These are phyloP conservation scores for Cytospora leucostoma DNA, from an alignment of 2,329 filamentous ascomycete species.

Conservation along the genomic window DNA sequence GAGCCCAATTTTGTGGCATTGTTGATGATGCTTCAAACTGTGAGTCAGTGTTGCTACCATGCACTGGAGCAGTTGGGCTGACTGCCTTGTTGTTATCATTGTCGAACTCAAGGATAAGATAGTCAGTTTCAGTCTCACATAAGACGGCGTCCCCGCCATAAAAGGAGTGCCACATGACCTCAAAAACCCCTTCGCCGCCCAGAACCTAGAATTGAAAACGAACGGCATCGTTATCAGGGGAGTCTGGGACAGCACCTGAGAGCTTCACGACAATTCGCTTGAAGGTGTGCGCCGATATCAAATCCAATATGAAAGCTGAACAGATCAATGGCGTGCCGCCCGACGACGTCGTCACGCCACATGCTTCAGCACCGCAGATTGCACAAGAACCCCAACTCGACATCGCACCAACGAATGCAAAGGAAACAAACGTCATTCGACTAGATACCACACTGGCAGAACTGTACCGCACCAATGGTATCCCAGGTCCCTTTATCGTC, in stretches of 20 bases:
- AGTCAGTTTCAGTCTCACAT: not conserved
- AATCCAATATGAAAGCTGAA: conserved; percentile 9
- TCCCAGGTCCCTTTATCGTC: conserved; percentile 30
- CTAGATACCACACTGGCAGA: conserved; percentile 32
- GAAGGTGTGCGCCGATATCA: not conserved
- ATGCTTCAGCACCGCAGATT: conserved; percentile 13
- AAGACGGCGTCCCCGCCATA: not conserved
- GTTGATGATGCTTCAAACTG: too few relatives aligned
- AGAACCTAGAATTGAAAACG: not conserved
- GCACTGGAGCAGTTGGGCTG: too few relatives aligned
- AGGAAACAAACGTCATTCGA: not conserved
- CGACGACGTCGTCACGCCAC: conserved; percentile 6
- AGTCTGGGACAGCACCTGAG: not conserved
- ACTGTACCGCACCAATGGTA: conserved; percentile 30
- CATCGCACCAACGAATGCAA: not conserved
- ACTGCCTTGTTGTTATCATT: too few relatives aligned
- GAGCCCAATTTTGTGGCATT: too few relatives aligned
- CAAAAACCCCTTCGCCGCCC: not conserved
- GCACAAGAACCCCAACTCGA: not conserved
- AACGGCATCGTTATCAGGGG: not conserved
- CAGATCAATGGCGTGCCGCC: not conserved
- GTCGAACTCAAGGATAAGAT: too few relatives aligned
- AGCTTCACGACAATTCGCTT: not conserved
- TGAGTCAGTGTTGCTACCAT: too few relatives aligned
- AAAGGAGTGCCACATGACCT: not conserved